Evolutionary conservation across 2,329 filamentous ascomycete genomes (phyloP), one percentile per base, ranked within the genome.

Genomic region (Penicillium sclerotigenum): DNA sequence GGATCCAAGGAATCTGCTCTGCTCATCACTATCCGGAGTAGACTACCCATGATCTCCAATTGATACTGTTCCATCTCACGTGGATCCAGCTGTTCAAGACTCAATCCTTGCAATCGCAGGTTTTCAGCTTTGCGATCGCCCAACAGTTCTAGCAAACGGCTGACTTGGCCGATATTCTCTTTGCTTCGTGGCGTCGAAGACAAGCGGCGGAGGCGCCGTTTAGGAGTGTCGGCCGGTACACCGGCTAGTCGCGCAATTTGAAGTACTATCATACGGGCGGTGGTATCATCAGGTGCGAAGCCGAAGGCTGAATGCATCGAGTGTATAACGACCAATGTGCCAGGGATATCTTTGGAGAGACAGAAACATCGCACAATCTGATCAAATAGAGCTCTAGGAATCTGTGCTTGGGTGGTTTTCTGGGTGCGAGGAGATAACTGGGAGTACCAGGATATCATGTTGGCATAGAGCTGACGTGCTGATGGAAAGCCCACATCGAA

Each of bases 351-450:
- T 46, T 78, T 73, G 1, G 73, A 74, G 8, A 81, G 68, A 57
- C 78, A 80, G 65, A 83, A 81, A 61, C 76, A 79, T 31, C 78
- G 73, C 28, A 82, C 74, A 45, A 83, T 80, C 54, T 78, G 74
- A 59, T 82, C 75, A 57, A 83, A 83, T 3, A 83, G 62, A 5
- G 79, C 77, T 54, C 72, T 73, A 22, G 79, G 77, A 56, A 82
- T 75, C 37, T 75, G 72, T 26, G 70, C 65, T 18, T 68, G 64
- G 13, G 68, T 66, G 4, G 51, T 60, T 41, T 71, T 65, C 49
- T 68, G 64, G 22, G 54, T 55, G 48, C 70, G 69, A 1, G 62
- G 57, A 10, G 71, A 62, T 22, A 79, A 65, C 13, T 62, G 62
- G 9, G 67, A 62, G 48, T 73, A 71, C 75, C 80, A 79, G n/a